Conservation (phyloP, 306 rosid genomes). For the Cicer yamashitae region DNA sequence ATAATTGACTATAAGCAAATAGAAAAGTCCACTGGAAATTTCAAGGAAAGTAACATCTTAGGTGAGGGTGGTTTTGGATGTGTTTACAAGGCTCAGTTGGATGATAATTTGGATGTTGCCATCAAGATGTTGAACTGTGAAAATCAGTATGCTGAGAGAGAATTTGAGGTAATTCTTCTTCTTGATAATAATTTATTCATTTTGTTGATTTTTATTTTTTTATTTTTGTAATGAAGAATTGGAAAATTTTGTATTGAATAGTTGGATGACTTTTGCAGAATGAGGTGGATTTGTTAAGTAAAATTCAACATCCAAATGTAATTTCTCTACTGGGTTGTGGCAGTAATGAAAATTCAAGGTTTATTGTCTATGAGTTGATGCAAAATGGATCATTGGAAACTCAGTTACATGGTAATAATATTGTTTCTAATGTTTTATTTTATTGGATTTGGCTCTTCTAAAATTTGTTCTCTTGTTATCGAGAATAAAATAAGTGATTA, state of each 20-base stretch:
- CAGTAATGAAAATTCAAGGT: conserved; percentile 60
- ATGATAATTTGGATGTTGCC: conserved; percentile 73
- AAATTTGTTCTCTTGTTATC: neutral
- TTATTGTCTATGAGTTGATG: conserved; percentile 91
- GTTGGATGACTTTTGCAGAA: conserved; percentile 72
- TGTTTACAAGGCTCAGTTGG: conserved; percentile 85
- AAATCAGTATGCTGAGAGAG: conserved; percentile 70
- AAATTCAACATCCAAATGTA: conserved; percentile 85
- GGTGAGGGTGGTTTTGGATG: conserved; percentile 97
- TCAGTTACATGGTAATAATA: conserved; percentile 82
- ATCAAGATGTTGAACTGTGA: conserved; percentile 78
- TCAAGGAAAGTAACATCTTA: conserved; percentile 73
- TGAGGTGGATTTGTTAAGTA: conserved; percentile 81
- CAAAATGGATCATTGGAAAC: conserved; percentile 91
- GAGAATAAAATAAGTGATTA: too few relatives aligned
- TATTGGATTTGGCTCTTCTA: neutral
- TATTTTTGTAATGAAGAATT: neutral
- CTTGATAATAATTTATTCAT: conserved; percentile 8
- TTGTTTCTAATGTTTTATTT: neutral
- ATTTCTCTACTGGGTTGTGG: conserved; percentile 84
- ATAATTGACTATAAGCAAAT: conserved; percentile 72
- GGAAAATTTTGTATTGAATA: conserved; percentile 2
- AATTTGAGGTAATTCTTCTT: conserved; percentile 68
- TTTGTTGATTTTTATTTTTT: neutral
- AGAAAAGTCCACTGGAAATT: conserved; percentile 75